Evolutionary conservation across 2,329 filamentous ascomycete species (phyloP), one percentile per base, ranked within the genome.

Genomic region (Calycina herbarum): DNA sequence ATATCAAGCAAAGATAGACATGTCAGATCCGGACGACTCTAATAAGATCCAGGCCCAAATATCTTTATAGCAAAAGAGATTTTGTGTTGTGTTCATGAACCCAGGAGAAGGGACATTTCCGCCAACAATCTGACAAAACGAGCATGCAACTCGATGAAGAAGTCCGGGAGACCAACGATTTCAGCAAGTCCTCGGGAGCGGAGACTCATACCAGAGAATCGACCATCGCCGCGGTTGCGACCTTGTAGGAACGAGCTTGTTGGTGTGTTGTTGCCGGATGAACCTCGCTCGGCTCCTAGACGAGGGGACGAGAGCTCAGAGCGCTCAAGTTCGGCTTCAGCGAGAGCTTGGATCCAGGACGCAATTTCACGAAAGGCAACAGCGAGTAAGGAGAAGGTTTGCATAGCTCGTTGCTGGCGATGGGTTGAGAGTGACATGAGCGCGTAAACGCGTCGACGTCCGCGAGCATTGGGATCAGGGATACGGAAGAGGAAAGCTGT

Each of bases 401-500:
- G 87, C 84, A 90, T 88, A 57, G 86, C 86, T 15, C 86, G 78
- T 15, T 86, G 82, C 76, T 90, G 87, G 61, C 85, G 85, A 75
- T 89, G 85, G 11, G 86, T 89, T 74, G 83, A 88, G 58, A 90
- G 82, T 1, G 87, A 86, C 66, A 90, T 76, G 66, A 90, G 86
- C 11, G 88, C 88, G 72, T 90, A 90, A 13, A 89, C 85, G n/a
- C 88, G 83, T 76, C 88, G 87, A 70, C 89, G 85, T 4, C 88
- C 88, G 13, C 88, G 85, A 15, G 88, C 88, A 68, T 89, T 87
- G 42, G 89, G 80, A 73, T 90, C 88, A 6, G 87, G 85, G 54
- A 90, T 88, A 31, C 88, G 87, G 73, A 90, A 90, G 69, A 90
- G 88, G 76, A 89, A 90, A 15, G 87, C 88, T 0, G 87, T 90